Evolutionary conservation across 352 stramenopile genomes (phyloP), one percentile per base, ranked within the genome.

Genomic region (Globisporangium paroecandrum): DNA sequence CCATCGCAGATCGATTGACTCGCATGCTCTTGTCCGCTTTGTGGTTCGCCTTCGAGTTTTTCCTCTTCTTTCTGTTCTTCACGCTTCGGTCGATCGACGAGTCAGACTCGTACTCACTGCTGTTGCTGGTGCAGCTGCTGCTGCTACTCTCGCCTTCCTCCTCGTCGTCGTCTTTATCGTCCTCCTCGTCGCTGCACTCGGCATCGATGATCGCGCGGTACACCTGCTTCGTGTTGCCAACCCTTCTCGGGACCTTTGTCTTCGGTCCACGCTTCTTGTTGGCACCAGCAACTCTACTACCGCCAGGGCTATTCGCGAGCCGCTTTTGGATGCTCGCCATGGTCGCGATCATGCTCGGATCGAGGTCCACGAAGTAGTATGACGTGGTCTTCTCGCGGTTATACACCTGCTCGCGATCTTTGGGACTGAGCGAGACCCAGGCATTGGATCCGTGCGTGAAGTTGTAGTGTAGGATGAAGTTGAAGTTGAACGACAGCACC

Each of bases 301-400:
- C 25, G 1, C 22, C 15, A 13, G 25, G 22, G 0, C 18, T n/a
- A 13, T 25, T 54, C 32, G 25, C 25, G 25, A 65, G 13, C 3
- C 1, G 43, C 41, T 56, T 65, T 4, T 43, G 41, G 18, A 65
- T 65, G 7, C 3, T 15, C 41, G 25, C n/a, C 15, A 65, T 13
- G 15, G 25, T 29, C 46, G 49, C 12, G 9, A 58, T n/a, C 59
- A 65, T 65, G 6, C 13, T 22, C 4, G 41, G 41, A n/a, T 65
- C 43, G 18, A 65, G 22, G 59, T 65, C 59, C 41, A 65, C 32
- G 13, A 47, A 65, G 59, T 65, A 41, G 59, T 65, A 65, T 8
- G 25, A 24, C 27, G 43, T 41, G 9, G 59, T 58, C 43, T 65
- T 65, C 59, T 65, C 59, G 3, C 59, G 25, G 18, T 53, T 38